These are phyloP conservation scores for Lumnitzera racemosa DNA, from an alignment of 345 rosid species.

Conservation along the genomic window DNA sequence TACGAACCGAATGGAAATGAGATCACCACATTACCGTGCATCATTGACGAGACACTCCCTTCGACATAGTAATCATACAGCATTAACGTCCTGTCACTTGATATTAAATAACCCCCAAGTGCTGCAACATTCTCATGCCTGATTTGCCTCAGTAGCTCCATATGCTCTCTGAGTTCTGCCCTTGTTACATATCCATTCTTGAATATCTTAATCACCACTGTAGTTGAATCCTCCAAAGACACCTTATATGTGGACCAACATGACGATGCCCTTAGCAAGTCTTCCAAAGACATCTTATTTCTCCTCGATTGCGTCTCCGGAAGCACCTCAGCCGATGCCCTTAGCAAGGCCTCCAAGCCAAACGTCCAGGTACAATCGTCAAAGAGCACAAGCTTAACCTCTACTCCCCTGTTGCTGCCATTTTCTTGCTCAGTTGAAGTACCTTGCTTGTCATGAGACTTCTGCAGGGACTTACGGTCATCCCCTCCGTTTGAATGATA, in stretches of 20 bases:
- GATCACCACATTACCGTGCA: conserved; percentile 43
- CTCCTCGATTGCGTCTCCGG: neutral
- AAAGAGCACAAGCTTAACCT: conserved; percentile 51
- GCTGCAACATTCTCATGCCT: conserved; percentile 30
- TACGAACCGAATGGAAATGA: neutral
- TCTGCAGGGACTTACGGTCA: no score
- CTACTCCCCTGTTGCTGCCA: no score
- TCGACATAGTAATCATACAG: conserved; percentile 57
- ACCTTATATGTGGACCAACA: conserved; percentile 74
- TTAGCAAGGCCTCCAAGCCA: conserved; percentile 65
- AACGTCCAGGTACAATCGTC: conserved; percentile 63
- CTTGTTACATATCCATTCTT: conserved; percentile 56
- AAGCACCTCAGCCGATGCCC: conserved; percentile 81
- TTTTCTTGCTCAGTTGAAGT: no score
- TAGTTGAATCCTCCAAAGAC: conserved; percentile 62
- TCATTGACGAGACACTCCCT: conserved; percentile 43
- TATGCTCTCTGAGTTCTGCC: conserved; percentile 71
- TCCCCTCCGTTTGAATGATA: no score
- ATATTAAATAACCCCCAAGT: conserved; percentile 8
- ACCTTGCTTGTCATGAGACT: no score
- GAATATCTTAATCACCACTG: conserved; percentile 75
- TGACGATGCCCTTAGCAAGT: conserved; percentile 72
- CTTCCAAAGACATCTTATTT: conserved; percentile 47
- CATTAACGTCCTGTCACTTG: conserved; percentile 75
- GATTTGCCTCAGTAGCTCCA: conserved; percentile 51